Base-by-base conservation (phyloP, 495 filamentous ascomycete genomes). In the Talaromyces wortmannii region DNA sequence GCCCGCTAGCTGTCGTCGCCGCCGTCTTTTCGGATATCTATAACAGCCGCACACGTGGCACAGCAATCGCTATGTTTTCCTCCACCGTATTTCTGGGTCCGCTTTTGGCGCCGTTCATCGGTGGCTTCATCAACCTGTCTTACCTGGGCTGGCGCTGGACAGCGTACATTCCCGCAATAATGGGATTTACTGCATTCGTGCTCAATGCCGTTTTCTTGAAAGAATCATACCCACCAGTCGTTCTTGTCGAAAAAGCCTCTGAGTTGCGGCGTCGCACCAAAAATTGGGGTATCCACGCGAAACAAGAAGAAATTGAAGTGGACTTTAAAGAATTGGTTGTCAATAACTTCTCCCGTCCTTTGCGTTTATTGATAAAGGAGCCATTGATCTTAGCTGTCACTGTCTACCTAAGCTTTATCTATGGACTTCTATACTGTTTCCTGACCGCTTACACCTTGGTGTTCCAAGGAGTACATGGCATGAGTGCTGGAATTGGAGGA, bases 231-330 rank as follows among this genome's bases (percentile, higher is more conserved):
- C 89, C 90, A 15, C 90, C 91, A 0, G 74, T 89, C 4, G 84
- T 95, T 50, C 77, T 95, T 0, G 79, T 94, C 49, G 65, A 72
- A 29, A 95, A 95, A 69, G 91, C 91, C 5, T 67, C 79, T 1
- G 84, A 91, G 53, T 76, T 96, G 17, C 87, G 91, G 48, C 87
- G 89, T 10, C 72, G 87, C 45, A 95, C 91, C 6, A 81, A 83
- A 64, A 95, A 95, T 72, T 95, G 91, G 90, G 91, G 89, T 46
- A 95, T 96, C 58, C 90, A 95, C 71, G 89, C 91, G 47, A 95
- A 91, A 64, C 89, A 95, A 67, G 91, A 95, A 64, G 90, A 95
- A 72, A 91, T 95, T 58, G 90, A 95, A 66, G 78, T 97, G 52
- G 87, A 94, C 69, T 77, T 95, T 59, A 67, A 76, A 31, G 88